Evolutionary conservation across 495 filamentous ascomycete genomes (phyloP), one percentile per base, ranked within the genome.

Genomic region (Aspergillus panamensis): DNA sequence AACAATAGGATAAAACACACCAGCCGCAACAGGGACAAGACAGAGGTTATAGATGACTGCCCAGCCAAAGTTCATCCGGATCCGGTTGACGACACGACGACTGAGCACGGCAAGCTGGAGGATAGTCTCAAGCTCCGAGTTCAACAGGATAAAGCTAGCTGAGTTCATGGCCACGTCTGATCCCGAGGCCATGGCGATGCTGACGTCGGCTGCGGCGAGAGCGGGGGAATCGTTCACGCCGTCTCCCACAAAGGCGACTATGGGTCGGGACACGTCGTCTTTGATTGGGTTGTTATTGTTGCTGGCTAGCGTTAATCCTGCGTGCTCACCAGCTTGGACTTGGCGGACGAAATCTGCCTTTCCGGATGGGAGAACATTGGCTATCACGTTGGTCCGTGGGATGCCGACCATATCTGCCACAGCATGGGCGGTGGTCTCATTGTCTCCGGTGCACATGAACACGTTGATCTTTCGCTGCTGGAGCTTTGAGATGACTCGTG

Each of bases 391-490:
- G 47, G 78, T 71, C 0, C 73, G 62, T 0, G 87, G 81, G 61
- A 97, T 96, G 16, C 88, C 89, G 20, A 97, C 75, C 69, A 84
- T 82, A 3, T 77, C 71, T 1, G 89, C 93, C n/a, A 97, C 82
- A 6, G 83, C 81, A 25, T 75, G 64, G 13, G 83, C 83, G n/a
- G 77, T 80, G 37, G 55, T 76, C 42, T 72, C 65, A 61, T 80
- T 80, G 70, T 97, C 93, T 14, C 93, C 93, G 3, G 91, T 94
- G 44, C 96, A 86, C 90, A 97, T 96, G 83, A 86, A 96, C 25
- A 96, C 88, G 3, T 82, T 78, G 52, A 90, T 85, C 25, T 66
- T 77, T 25, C 79, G 81, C 20, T 81, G 69, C 53, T 84, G 80
- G 6, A 97, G 84, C n/a, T 85, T 74, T 6, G 71, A 65, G 62